Evolutionary conservation across 768 basidiomycete species (phyloP), one percentile per base, ranked within the genome.

Genomic region (Suillus subaureus): DNA sequence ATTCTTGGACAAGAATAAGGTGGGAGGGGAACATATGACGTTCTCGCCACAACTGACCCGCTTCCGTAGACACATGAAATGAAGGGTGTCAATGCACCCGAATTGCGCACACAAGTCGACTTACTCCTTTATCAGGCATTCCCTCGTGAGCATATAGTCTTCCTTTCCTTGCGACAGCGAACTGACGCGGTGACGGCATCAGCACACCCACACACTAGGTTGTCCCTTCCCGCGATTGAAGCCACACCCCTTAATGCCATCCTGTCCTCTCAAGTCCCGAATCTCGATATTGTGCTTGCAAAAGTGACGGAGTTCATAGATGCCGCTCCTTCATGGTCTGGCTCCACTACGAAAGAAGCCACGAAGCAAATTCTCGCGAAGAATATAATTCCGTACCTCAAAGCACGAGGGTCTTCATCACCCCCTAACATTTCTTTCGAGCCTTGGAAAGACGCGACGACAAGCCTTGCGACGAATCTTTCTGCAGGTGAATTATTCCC

Each of bases 1-100:
- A 79, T 98, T 94, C 79, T 75, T 89, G 66, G 83, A 92, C 66
- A 93, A 89, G 1, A 81, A 84, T 61, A 88, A 91, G 87, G 91
- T 91, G 62, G 67, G 67, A n/a, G 2, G 26, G 23, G 55, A 57
- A 15, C 1, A 12, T 64, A 21, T 37, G 31, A 42, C 28, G 15
- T 63, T 65, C 57, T 51, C 28, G 26, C 55, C 1, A 1, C 51
- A 31, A 45, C n/a, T 52, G 28, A 51, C 35, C 16, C 52, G 13
- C 26, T 57, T 23, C n/a, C 28, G 16, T 69, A 94, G 91, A 79
- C 84, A 6, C 79, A 87, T 39, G 92, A 94, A 71, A 61, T 94
- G 61, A 89, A 87, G 70, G 94, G 94, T 0, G 90, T 85, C 1
- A 79, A 94, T 76, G 83, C 82, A 1, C 79, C 79, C 3, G 93